These are phyloP conservation scores for Chlorella sp. DNA, from an alignment of 139 green algal genomes.

Conservation along the genomic window DNA sequence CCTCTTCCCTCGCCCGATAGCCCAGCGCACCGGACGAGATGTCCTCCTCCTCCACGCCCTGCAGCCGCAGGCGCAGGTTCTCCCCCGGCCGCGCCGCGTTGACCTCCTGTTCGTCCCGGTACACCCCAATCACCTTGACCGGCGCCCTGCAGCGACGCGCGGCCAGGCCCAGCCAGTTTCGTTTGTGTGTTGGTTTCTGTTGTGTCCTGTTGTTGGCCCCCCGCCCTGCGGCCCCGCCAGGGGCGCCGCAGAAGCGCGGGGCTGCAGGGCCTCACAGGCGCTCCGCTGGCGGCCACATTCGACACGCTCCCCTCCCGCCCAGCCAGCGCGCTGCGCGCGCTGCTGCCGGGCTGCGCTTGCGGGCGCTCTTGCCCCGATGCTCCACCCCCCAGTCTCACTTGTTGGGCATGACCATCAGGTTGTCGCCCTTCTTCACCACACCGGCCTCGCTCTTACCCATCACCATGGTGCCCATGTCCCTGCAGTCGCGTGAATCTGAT, in stretches of 20 bases:
- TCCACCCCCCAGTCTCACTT: constrained; percentile 56
- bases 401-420: constrained; percentile 95
- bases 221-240: too few relatives aligned
- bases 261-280: too few relatives aligned
- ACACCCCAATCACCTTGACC: constrained; percentile 90
- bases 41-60: constrained; percentile 86
- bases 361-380: not conserved
- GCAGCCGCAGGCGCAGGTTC: constrained; percentile 81
- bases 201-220: too few relatives aligned
- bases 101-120: constrained; percentile 91
- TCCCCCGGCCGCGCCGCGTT: constrained; percentile 73
- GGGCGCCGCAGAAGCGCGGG: too few relatives aligned
- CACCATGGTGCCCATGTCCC: constrained; percentile 95
- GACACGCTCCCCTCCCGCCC: not conserved
- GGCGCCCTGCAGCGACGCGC: constrained; percentile 43
- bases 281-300: too few relatives aligned
- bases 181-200: too few relatives aligned
- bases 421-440: constrained; percentile 79
- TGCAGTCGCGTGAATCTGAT: not conserved
- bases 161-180: too few relatives aligned
- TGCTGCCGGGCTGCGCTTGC: not conserved
- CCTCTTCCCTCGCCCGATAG: too few relatives aligned
- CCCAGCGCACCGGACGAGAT: constrained; percentile 70
- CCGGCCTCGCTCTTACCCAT: constrained; percentile 98
- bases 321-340: not conserved